Base-by-base conservation (phyloP, 164 flowering plant genomes). In the Kingdonia uniflora region DNA sequence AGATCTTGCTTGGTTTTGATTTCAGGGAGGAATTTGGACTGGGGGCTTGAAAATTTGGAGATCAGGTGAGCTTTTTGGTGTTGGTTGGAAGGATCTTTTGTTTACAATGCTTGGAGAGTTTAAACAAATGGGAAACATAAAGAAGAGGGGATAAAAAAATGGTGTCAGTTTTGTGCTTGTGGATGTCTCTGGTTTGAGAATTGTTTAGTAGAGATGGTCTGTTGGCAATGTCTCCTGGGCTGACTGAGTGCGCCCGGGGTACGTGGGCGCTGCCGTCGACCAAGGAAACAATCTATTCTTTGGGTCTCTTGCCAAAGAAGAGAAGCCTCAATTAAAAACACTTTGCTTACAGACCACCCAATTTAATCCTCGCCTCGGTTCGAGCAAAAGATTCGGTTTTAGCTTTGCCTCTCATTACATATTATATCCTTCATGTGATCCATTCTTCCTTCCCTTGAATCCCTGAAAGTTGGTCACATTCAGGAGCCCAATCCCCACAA, bases 191-290 rank as follows among this genome's bases (percentile, higher is more conserved):
- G 65, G 54, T 53, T 69, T 51, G 68, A 17, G 71, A 72, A 64
- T 78, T 54, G 44, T 76, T 74, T 74, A 76, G 79, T 75, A 54
- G 49, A 23, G 43, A 61, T 60, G 58, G 61, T 62, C 74, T 78
- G 81, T 76, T 75, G 73, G 74, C 66, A 40, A 58, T 87, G 94
- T 82, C 87, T 67, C 94, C 84, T 73, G 21, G 12, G 76, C 76
- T 85, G 74, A 75, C 81, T 63, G 23, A 65, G 61, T 64, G 64
- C 46, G 52, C 67, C 87, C 88, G 86, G 59, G 54, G 69, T 78
- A 81, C 52, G 70, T 74, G 95, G 94, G 81, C 78, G 67, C 71
- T 82, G 95, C 87, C 68, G 61, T 57, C 66, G 73, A 69, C 73
- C 70, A 60, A 75, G 95, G 91, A 73, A 81, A 77, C 87, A 85